Evolutionary conservation across 2,329 filamentous ascomycete genomes (phyloP), one percentile per base, ranked within the genome.

Genomic region (Camillea tinctor): DNA sequence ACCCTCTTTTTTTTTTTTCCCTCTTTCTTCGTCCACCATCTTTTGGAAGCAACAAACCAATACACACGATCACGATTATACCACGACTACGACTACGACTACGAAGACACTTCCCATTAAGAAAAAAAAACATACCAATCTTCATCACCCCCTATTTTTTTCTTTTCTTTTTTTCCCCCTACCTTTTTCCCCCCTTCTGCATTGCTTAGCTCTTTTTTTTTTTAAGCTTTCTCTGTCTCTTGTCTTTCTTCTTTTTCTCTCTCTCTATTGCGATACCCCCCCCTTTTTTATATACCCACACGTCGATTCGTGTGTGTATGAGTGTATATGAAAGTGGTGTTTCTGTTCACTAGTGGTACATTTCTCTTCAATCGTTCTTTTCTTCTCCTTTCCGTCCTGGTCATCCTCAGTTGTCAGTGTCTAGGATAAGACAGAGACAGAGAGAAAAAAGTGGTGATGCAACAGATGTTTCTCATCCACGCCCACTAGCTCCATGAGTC

Each of bases 271-370:
- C 62, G 66, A 69, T 70, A 68, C 66, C 66, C 68, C 64, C 66
- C 24, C 24, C 8, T 26, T 30, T 30, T 70, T 69, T 68, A 68
- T 68, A 68, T 66, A 69, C 61, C 67, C 66, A 62, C 66, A 64
- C 67, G 67, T 66, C 65, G 66, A 67, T 64, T 66, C 64, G 67
- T 67, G 65, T 69, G 66, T 66, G 58, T 60, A 60, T 65, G 60
- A 54, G 64, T 68, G 62, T 66, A 69, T 71, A 67, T 68, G 68
- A 64, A 61, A 66, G 65, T 66, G 68, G 60, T 68, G 63, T 52
- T 53, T 56, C 55, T 65, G 50, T 58, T 59, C 65, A 62, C 62
- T 62, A 60, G 62, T 62, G 62, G 63, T 52, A 30, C 60, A 61
- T 61, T 63, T 50, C 52, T 60, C 52, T 62, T 55, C 54, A 50